phyloP scores from a whole-genome alignment of 2,329 filamentous ascomycete genomes.

The Hypoxylon sp. region DNA sequence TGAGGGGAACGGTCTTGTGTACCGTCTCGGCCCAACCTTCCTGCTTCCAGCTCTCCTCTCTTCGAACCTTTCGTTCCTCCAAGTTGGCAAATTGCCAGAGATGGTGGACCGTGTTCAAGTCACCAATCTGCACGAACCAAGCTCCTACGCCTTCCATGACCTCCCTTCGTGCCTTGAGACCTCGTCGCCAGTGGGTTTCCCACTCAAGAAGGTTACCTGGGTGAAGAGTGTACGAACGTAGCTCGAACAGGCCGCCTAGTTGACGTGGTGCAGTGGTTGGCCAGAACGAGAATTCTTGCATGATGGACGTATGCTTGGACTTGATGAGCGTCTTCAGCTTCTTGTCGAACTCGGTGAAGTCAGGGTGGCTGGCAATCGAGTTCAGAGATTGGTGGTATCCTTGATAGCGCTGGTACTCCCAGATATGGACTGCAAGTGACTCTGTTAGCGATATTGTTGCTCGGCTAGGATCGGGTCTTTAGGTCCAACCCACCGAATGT shows the following conservation, averaged over 20 bases:
- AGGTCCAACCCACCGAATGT: constrained; percentile 71
- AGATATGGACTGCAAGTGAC: constrained; percentile 84
- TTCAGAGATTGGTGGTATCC: constrained; percentile 95
- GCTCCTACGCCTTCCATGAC: constrained; percentile 99
- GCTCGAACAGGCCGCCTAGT: constrained; percentile 93
- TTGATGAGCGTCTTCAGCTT: constrained; percentile 89
- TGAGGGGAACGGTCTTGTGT: constrained; percentile 97
- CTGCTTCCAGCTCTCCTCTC: constrained; percentile 95
- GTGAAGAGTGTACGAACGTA: constrained; percentile 95
- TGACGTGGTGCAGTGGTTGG: constrained; percentile 91
- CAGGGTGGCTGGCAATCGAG: constrained; percentile 84
- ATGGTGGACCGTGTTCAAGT: constrained; percentile 97
- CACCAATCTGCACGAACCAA: constrained; percentile 99
- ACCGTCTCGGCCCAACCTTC: constrained; percentile 98
- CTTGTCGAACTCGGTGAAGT: constrained; percentile 84
- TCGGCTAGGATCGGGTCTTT: neutral
- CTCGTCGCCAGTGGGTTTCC: constrained; percentile 98
- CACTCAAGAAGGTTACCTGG: constrained; percentile 97
- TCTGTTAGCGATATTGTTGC: constrained; percentile 29
- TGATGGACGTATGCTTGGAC: constrained; percentile 88
- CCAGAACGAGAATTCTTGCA: constrained; percentile 99
- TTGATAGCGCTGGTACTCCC: constrained; percentile 98
- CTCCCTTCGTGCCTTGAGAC: constrained; percentile 89
- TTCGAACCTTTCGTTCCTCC: constrained; percentile 88
- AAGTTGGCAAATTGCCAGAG: constrained; percentile 98